A percentile compares a stretch with the other conserved stretches of the same genome.
These are phyloP conservation scores for Dothideomycetes sp. DNA, from an alignment of 2,329 filamentous ascomycete species.

Conservation along the genomic window DNA sequence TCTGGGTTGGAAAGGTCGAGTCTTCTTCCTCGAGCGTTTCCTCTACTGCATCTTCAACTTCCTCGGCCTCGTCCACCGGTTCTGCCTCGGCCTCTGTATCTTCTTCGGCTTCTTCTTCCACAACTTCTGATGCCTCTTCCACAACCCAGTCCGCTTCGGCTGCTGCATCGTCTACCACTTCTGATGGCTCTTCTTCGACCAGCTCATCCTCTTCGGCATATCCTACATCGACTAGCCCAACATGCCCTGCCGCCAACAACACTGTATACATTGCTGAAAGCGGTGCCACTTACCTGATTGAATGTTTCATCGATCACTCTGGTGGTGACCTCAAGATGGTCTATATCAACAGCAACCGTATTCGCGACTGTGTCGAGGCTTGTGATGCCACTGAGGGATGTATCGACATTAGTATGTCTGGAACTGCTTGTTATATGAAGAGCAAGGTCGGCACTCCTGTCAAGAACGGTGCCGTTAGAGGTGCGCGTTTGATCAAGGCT, in stretches of 20 bases:
- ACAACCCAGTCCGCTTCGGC: too few relatives aligned
- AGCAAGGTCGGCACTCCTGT: neutral
- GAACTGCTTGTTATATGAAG: slow-evolving; percentile 15
- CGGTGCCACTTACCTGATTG: slow-evolving; percentile 11
- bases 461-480: slow-evolving; percentile 1
- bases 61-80: neutral
- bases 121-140: neutral
- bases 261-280: slow-evolving; percentile 9
- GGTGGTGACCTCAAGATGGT: slow-evolving; percentile 13
- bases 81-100: neutral
- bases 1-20: neutral
- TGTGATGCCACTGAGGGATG: slow-evolving; percentile 13
- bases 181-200: neutral
- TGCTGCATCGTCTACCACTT: neutral
- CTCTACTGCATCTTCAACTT: neutral
- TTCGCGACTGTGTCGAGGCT: slow-evolving; percentile 13
- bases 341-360: slow-evolving; percentile 8
- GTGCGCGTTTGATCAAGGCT: slow-evolving; percentile 8
- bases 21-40: neutral
- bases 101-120: slow-evolving; percentile 2
- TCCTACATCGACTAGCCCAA: slow-evolving; percentile 9
- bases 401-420: slow-evolving; percentile 13
- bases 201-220: neutral
- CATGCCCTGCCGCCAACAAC: slow-evolving; percentile 10
- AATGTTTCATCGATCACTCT: slow-evolving; percentile 11